Evolutionary conservation across 805 yeast genomes (phyloP), one percentile per base, ranked within the genome.

Genomic region (Zygoascus ofunaensis): DNA sequence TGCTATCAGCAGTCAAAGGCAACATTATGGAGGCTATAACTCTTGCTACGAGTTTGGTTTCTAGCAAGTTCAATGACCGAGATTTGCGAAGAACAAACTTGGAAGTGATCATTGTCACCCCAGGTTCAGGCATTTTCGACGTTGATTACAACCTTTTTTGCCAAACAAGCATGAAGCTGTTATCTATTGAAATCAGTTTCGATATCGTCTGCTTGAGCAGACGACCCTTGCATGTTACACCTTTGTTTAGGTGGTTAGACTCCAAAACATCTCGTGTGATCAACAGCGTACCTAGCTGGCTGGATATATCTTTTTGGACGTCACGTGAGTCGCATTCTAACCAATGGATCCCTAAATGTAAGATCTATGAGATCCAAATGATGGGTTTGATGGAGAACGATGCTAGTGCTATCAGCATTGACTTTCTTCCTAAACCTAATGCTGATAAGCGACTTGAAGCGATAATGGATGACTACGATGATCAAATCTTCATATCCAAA

Each of bases 381-480:
- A 90, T 90, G 94, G 97, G 97, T 0, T 75, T 92, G 5, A 87
- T 90, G 81, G 97, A 90, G 55, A 86, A 85, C 54, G 96, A 92
- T 56, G 68, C 80, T 46, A 77, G 79, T 51, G 77, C 82, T 10
- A 75, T 82, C 5, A 75, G 79, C 5, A 74, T 89, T 8, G 80
- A 79, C 15, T 72, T 80, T 41, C 63, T 87, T 41, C 71, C 68
- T 10, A 50, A 55, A 2, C 45, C 55, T 20, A 58, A 46, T 22
- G 48, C 39, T 47, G 55, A 53, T 45, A 55, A 49, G 40, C 68
- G 80, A 0, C 67, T 80, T 32, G 52, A 71, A 1, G 81, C 77
- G 32, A 72, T 79, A 4, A 84, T 86, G 82, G 76, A 74, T 24
- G 65, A 64, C 2, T 84, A 85, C 55, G 97, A 90, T 55, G 59